Evolutionary conservation across 2,329 filamentous ascomycete species (phyloP).

Genomic region (Myriosclerotinia duriaeana): DNA sequence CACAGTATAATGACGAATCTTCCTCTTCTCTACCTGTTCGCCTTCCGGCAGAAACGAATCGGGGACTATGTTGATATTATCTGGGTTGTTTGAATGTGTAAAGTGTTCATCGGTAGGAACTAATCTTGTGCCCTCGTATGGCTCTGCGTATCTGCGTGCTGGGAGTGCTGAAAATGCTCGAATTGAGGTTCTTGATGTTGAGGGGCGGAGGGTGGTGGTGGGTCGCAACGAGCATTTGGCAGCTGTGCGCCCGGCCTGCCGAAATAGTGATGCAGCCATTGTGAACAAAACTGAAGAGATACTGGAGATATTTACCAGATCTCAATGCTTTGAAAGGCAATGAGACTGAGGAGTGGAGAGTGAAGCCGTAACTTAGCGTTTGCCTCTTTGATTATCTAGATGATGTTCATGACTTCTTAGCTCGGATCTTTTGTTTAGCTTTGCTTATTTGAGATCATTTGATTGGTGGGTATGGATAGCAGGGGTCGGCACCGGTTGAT

Average conservation of each 20-base stretch:
- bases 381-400: slow-evolving; percentile 24
- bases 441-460: slow-evolving; percentile 12
- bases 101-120: slow-evolving; percentile 65
- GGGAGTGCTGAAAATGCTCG: slow-evolving; percentile 67
- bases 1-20: slow-evolving; percentile 98
- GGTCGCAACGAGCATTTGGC: slow-evolving; percentile 62
- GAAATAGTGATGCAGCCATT: slow-evolving; percentile 73
- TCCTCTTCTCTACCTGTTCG: slow-evolving; percentile 60
- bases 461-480: background rate
- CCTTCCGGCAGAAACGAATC: slow-evolving; percentile 45
- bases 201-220: slow-evolving; percentile 37
- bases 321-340: slow-evolving; percentile 32
- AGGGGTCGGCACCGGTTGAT: slow-evolving; percentile 21
- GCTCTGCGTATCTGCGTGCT: slow-evolving; percentile 62
- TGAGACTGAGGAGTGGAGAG: slow-evolving; percentile 27
- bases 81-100: slow-evolving; percentile 50
- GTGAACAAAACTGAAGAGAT: slow-evolving; percentile 39
- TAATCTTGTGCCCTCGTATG: slow-evolving; percentile 50
- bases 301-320: slow-evolving; percentile 32
- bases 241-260: slow-evolving; percentile 69
- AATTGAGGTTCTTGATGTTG: slow-evolving; percentile 43
- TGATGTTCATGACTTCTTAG: slow-evolving; percentile 33
- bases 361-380: slow-evolving; percentile 15
- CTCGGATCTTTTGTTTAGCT: slow-evolving; percentile 21
- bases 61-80: slow-evolving; percentile 35